Evolutionary conservation across 148 eudicot species (phyloP).

Genomic region (Salicornia ramosissima): DNA sequence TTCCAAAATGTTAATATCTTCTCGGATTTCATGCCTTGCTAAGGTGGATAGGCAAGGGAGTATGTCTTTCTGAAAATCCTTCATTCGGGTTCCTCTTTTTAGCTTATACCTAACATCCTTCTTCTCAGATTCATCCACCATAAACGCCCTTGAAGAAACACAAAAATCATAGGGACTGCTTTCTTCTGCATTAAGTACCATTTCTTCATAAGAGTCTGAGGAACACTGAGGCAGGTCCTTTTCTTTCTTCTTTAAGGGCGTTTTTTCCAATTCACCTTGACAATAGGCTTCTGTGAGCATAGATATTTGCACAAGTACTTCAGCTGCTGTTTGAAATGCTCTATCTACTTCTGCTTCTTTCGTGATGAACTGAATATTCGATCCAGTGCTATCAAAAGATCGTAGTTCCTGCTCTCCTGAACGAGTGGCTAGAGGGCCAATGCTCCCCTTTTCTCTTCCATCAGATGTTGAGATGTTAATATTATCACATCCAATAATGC

Average conservation of each 20-base stretch:
- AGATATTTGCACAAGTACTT: slow-evolving; percentile 34
- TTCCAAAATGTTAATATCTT: slow-evolving; percentile 59
- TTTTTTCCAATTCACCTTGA: slow-evolving; percentile 16
- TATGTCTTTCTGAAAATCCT: slow-evolving; percentile 66
- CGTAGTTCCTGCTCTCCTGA: slow-evolving; percentile 30
- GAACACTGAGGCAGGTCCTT: slow-evolving; percentile 40
- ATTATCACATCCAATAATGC: slow-evolving; percentile 27
- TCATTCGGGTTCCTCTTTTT: slow-evolving; percentile 63
- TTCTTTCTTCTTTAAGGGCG: slow-evolving; percentile 18
- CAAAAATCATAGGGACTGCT: slow-evolving; percentile 36
- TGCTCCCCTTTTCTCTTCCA: slow-evolving; percentile 6
- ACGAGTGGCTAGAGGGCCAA: slow-evolving; percentile 12
- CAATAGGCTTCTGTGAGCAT: slow-evolving; percentile 15
- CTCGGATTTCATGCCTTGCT: slow-evolving; percentile 52
- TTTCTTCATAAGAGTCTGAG: slow-evolving; percentile 50
- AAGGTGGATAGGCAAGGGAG: slow-evolving; percentile 51
- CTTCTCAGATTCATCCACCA: slow-evolving; percentile 26
- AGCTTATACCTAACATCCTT: slow-evolving; percentile 36
- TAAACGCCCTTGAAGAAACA: slow-evolving; percentile 44
- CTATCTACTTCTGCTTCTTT: slow-evolving; percentile 29
- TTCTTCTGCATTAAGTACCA: slow-evolving; percentile 44
- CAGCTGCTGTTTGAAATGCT: slow-evolving; percentile 38
- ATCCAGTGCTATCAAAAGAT: slow-evolving; percentile 31
- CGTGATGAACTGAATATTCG: slow-evolving; percentile 19
- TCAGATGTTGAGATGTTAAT: slow-evolving; percentile 19